Conservation (phyloP, 106 monocot species). For the Narthecium ossifragum region DNA sequence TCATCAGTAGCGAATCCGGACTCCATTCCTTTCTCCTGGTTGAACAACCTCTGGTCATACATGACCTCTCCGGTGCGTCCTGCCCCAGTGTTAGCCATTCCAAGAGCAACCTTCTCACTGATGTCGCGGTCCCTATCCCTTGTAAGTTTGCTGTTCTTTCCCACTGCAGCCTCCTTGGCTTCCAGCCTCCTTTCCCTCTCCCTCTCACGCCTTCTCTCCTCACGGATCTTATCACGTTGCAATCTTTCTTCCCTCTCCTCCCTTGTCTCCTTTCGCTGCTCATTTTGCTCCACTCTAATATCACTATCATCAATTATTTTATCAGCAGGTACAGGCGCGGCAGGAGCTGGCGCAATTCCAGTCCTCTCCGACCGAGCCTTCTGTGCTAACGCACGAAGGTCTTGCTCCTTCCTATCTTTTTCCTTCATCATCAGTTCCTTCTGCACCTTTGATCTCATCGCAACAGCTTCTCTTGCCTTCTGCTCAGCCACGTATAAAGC, state of each 20-base stretch:
- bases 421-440: constrained; percentile 86
- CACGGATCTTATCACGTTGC: constrained; percentile 80
- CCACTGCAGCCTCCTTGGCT: constrained; percentile 75
- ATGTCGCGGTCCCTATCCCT: constrained; percentile 88
- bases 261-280: constrained; percentile 58
- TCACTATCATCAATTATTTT: constrained; percentile 43
- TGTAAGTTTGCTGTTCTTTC: constrained; percentile 88
- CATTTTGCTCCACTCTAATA: constrained; percentile 18
- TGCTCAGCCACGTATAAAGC: constrained; percentile 93
- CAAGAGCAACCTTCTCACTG: constrained; percentile 96
- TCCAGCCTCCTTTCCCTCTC: constrained; percentile 93
- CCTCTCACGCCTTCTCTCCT: constrained; percentile 81
- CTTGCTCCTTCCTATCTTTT: constrained; percentile 92
- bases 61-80: constrained; percentile 70
- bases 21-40: constrained; percentile 97
- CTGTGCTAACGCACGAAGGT: constrained; percentile 77
- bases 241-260: constrained; percentile 77
- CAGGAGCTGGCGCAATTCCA: constrained; percentile 61
- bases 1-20: constrained; percentile 93
- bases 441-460: constrained; percentile 94
- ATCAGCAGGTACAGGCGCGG: constrained; percentile 21
- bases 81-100: constrained; percentile 80
- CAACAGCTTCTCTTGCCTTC: constrained; percentile 88
- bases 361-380: constrained; percentile 85
- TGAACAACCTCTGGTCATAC: constrained; percentile 96